phyloP scores from a whole-genome alignment of 306 rosid species.

The Clitoria ternatea region DNA sequence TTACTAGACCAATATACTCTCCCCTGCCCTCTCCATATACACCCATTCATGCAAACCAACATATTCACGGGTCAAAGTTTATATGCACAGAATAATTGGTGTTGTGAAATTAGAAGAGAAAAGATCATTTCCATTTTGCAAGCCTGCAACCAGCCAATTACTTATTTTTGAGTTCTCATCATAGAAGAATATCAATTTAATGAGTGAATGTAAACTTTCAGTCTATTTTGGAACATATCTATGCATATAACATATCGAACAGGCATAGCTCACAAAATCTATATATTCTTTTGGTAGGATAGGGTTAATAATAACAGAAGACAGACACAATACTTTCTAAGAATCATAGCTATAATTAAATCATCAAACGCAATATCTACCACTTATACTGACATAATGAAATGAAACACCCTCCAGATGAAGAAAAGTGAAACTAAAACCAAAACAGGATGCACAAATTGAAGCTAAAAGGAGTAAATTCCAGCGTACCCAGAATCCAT shows the following conservation, averaged over 20 bases:
- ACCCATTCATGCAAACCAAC: no score
- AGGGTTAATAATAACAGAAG: no score
- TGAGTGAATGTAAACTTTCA: no score
- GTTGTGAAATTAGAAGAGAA: no score
- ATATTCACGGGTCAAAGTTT: no score
- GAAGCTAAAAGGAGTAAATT: neutral
- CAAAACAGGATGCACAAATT: neutral
- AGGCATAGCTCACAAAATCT: neutral
- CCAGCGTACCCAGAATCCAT: slow-evolving; percentile 80
- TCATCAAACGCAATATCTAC: neutral
- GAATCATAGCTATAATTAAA: neutral
- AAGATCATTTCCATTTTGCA: no score
- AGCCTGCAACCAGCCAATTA: no score
- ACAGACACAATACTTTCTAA: slow-evolving; percentile 1
- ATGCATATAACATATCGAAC: neutral
- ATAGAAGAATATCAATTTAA: neutral
- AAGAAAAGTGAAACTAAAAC: no score
- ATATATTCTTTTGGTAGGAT: neutral
- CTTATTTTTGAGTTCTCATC: neutral
- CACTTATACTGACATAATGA: neutral
- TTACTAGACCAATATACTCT: neutral
- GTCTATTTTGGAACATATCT: no score
- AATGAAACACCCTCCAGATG: neutral
- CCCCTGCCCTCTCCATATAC: neutral
- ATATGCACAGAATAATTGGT: no score